These are phyloP conservation scores for Naganishia vaughanmartiniae DNA, from an alignment of 768 basidiomycete genomes.

Conservation along the genomic window DNA sequence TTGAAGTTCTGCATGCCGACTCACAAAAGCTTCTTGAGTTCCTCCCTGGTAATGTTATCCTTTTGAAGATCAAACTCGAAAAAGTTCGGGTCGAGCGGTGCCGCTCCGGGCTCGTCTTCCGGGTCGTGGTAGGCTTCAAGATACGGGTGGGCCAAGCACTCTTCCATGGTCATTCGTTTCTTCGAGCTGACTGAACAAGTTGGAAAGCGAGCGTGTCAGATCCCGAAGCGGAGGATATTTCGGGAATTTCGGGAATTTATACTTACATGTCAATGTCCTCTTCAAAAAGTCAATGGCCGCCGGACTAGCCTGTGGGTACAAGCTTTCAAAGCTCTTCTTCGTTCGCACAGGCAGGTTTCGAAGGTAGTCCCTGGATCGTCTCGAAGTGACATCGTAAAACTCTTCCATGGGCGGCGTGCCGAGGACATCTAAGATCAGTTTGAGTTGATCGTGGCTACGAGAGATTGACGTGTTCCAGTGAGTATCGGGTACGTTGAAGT, in stretches of 20 bases:
- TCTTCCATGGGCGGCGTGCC: constrained; percentile 97
- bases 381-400: constrained; percentile 92
- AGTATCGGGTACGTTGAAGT: neutral
- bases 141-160: constrained; percentile 91
- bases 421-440: constrained; percentile 90
- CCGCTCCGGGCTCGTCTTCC: constrained; percentile 91
- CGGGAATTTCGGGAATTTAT: neutral
- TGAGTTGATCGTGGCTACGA: constrained; percentile 85
- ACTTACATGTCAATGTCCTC: constrained; percentile 70
- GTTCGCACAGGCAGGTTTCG: constrained; percentile 91
- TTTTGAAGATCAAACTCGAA: constrained; percentile 98
- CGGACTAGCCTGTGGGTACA: constrained; percentile 89
- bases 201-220: neutral
- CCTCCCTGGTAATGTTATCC: constrained; percentile 91
- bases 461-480: neutral
- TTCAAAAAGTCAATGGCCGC: constrained; percentile 70
- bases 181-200: constrained; percentile 71
- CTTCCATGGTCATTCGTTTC: constrained; percentile 90
- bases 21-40: constrained; percentile 65
- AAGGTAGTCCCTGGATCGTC: constrained; percentile 82
- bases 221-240: neutral
- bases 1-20: constrained; percentile 12
- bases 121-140: constrained; percentile 94
- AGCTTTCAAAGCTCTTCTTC: constrained; percentile 69
- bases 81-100: constrained; percentile 92